These are phyloP conservation scores for Zygosaccharomyces pseudorouxii DNA, from an alignment of 805 yeast genomes.

Conservation along the genomic window DNA sequence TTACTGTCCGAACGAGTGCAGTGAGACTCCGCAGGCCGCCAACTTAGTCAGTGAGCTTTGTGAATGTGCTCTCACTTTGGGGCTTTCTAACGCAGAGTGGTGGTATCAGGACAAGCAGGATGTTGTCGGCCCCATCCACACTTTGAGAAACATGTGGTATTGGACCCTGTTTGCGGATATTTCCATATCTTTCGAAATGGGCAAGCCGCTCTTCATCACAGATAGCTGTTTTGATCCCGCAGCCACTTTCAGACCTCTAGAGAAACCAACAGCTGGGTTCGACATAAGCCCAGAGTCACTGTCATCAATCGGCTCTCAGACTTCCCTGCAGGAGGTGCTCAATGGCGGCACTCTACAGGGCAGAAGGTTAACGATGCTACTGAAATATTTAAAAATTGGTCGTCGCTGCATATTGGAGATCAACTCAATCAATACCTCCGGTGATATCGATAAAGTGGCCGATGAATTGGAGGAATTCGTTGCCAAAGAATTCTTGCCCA, in stretches of 20 bases:
- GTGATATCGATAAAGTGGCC: constrained; percentile 10
- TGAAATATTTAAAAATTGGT: constrained; percentile 14
- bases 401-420: constrained; percentile 16
- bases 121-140: constrained; percentile 15
- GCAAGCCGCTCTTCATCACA: constrained; percentile 24
- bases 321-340: background rate
- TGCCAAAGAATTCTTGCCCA: constrained; percentile 15
- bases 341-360: constrained; percentile 1
- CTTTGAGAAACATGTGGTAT: constrained; percentile 22
- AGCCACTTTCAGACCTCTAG: background rate
- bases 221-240: constrained; percentile 16
- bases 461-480: constrained; percentile 15
- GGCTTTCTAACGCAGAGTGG: constrained; percentile 21
- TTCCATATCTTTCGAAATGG: constrained; percentile 27
- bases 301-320: background rate
- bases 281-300: background rate
- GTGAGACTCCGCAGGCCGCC: constrained; percentile 25
- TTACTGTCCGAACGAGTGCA: constrained; percentile 13
- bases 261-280: background rate
- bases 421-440: constrained; percentile 9
- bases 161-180: constrained; percentile 29
- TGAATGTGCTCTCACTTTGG: constrained; percentile 22
- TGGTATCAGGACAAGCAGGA: constrained; percentile 18
- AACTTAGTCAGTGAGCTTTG: constrained; percentile 21
- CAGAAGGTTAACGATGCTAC: constrained; percentile 11